phyloP scores from a whole-genome alignment of 1,139 yeast species.

The Magnusiomyces clavatus region DNA sequence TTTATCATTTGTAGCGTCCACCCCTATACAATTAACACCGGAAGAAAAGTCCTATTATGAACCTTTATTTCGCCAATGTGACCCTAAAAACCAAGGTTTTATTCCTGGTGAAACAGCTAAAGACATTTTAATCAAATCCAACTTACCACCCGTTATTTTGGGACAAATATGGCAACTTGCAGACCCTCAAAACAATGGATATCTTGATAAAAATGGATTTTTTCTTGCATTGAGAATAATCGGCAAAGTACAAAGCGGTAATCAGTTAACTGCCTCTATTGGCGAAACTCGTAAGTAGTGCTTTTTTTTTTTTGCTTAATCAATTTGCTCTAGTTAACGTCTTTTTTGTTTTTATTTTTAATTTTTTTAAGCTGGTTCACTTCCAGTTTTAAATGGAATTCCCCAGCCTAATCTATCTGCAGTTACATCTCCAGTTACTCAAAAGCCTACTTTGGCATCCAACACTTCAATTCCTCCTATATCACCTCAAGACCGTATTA shows the following conservation, averaged over 20 bases:
- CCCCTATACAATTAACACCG: neutral
- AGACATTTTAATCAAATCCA: constrained; percentile 76
- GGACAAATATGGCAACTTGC: constrained; percentile 95
- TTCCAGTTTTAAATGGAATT: constrained; percentile 35
- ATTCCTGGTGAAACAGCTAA: constrained; percentile 91
- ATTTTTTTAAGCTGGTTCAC: constrained; percentile 40
- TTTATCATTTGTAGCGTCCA: too few relatives aligned
- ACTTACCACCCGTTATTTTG: constrained; percentile 65
- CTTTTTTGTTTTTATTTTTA: neutral
- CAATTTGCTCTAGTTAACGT: neutral
- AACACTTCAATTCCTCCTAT: constrained; percentile 46
- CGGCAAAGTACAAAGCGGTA: constrained; percentile 79
- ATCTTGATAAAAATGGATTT: constrained; percentile 74
- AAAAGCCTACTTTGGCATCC: neutral
- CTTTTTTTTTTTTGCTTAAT: neutral
- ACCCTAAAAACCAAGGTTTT: constrained; percentile 68
- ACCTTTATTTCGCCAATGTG: constrained; percentile 60
- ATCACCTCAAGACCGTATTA: constrained; percentile 55
- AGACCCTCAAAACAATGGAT: constrained; percentile 79
- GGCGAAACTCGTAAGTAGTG: constrained; percentile 35
- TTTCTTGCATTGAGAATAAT: constrained; percentile 81
- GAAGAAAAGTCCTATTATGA: neutral
- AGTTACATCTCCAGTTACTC: neutral
- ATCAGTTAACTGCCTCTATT: constrained; percentile 43
- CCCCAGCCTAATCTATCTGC: neutral